phyloP scores from a whole-genome alignment of 2,329 filamentous ascomycete genomes.

The Magnaporthiopsis incrustans region DNA sequence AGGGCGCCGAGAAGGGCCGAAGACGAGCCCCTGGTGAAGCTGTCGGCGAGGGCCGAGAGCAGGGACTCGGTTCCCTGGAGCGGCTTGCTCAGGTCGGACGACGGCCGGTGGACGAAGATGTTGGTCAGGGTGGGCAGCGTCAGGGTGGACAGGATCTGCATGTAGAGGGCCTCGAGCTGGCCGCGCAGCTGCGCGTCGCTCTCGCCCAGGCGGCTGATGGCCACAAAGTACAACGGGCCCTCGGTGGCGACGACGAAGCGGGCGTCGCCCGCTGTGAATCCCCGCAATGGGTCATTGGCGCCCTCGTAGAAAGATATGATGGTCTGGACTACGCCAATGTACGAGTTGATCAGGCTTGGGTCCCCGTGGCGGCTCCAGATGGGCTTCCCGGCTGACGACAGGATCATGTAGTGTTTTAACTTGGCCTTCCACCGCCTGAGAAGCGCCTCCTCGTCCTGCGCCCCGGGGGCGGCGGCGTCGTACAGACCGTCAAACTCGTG shows the following conservation, averaged over 20 bases:
- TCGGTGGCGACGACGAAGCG: constrained; percentile 81
- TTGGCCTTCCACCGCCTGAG: constrained; percentile 73
- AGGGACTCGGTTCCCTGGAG: constrained; percentile 86
- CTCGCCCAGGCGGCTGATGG: constrained; percentile 86
- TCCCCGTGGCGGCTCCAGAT: constrained; percentile 96
- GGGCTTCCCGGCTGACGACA: constrained; percentile 93
- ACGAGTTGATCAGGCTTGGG: constrained; percentile 80
- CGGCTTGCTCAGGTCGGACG: constrained; percentile 85
- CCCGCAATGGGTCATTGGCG: constrained; percentile 65
- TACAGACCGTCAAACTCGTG: constrained; percentile 64
- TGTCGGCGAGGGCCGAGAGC: constrained; percentile 85
- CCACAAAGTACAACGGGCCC: constrained; percentile 85
- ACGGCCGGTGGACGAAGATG: constrained; percentile 83
- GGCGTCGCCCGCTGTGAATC: constrained; percentile 79
- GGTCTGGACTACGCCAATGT: constrained; percentile 91
- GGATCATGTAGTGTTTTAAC: constrained; percentile 92
- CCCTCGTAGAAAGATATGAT: constrained; percentile 95
- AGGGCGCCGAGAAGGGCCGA: constrained; percentile 82
- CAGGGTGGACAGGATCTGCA: constrained; percentile 94
- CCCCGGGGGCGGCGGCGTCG: constrained; percentile 7
- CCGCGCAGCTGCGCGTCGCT: constrained; percentile 80
- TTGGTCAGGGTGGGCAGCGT: constrained; percentile 80
- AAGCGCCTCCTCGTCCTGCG: constrained; percentile 50
- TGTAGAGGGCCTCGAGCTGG: constrained; percentile 90
- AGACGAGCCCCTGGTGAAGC: constrained; percentile 86